These are phyloP conservation scores for Petunia axillaris DNA, from an alignment of 257 asterid genomes.

Conservation along the genomic window DNA sequence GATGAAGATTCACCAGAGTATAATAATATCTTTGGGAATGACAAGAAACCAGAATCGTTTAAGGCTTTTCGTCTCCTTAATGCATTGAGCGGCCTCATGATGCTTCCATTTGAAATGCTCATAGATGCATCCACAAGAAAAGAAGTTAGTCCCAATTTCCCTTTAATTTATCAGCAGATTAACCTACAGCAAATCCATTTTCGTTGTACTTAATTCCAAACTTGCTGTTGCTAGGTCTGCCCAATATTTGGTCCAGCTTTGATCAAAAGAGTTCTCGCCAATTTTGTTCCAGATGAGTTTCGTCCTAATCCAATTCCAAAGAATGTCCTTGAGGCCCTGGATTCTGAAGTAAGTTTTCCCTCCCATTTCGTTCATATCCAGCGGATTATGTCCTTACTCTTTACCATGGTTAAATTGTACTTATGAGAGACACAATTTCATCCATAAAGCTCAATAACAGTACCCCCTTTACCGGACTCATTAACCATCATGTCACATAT, in stretches of 20 bases:
- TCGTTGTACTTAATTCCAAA: not conserved
- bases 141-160: conserved; percentile 52
- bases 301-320: conserved; percentile 79
- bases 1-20: conserved; percentile 54
- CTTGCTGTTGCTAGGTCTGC: conserved; percentile 57
- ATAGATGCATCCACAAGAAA: conserved; percentile 70
- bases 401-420: too few relatives aligned
- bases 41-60: conserved; percentile 50
- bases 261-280: conserved; percentile 66
- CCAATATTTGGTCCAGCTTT: conserved; percentile 72
- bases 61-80: conserved; percentile 78
- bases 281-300: conserved; percentile 89
- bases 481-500: not conserved
- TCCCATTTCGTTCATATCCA: not conserved
- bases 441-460: not conserved
- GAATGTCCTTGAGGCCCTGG: conserved; percentile 58
- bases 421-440: not conserved
- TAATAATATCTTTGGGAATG: conserved; percentile 28
- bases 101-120: conserved; percentile 87
- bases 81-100: conserved; percentile 84
- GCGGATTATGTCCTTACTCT: not conserved
- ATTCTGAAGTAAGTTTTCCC: conserved; percentile 59
- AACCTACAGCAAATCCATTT: conserved; percentile 10
- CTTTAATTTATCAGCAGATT: not conserved
- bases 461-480: not conserved